phyloP scores from a whole-genome alignment of 306 rosid species.

The Glycine soja region DNA sequence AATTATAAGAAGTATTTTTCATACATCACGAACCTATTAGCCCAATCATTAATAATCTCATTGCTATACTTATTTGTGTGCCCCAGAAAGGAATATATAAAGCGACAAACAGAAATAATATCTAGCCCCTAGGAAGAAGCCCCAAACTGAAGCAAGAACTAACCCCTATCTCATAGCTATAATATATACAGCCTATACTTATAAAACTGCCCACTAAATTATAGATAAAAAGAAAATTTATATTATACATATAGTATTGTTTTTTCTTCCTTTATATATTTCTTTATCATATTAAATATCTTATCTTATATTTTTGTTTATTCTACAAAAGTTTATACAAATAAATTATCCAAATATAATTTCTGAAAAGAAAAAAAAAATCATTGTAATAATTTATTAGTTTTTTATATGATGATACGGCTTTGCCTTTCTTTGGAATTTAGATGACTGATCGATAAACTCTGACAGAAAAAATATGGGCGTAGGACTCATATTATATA shows the following conservation, averaged over 20 bases:
- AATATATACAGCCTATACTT: not conserved
- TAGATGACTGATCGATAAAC: too few relatives aligned
- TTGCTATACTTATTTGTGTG: not conserved
- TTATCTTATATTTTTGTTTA: too few relatives aligned
- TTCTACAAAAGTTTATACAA: too few relatives aligned
- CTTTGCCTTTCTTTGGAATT: not conserved
- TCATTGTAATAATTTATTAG: too few relatives aligned
- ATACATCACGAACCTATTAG: not conserved
- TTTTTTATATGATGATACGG: too few relatives aligned
- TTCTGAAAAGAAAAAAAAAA: too few relatives aligned
- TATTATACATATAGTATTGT: not conserved
- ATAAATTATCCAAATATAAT: too few relatives aligned
- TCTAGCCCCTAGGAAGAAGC: not conserved
- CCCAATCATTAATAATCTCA: not conserved
- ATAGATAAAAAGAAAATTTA: not conserved
- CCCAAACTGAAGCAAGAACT: not conserved
- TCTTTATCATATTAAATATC: too few relatives aligned
- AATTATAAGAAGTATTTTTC: too few relatives aligned
- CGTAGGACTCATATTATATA: not conserved
- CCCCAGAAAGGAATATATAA: too few relatives aligned
- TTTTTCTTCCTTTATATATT: not conserved
- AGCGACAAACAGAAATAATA: not conserved
- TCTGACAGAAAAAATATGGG: not conserved
- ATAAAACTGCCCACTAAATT: not conserved
- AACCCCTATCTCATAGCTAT: not conserved